Base-by-base conservation (phyloP, 2,329 filamentous ascomycete species). In the Apiospora pterosperma region DNA sequence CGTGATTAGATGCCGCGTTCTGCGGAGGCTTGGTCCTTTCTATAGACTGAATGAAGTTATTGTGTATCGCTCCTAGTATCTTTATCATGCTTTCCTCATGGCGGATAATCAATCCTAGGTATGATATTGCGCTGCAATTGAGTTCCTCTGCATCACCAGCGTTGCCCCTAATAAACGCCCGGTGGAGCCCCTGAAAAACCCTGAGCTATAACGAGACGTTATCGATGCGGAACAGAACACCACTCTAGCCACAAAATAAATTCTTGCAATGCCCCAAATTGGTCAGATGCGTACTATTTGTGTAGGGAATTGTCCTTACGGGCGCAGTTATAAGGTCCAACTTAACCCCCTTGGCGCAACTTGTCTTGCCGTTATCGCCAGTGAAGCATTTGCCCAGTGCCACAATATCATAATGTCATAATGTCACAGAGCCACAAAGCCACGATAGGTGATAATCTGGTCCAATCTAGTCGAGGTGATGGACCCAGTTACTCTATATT, bases 141-240 rank as follows among this genome's bases (percentile, higher is more conserved):
- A 34, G 28, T n/a, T 34, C 48, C n/a, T n/a, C n/a, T n/a, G n/a
- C n/a, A n/a, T n/a, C n/a, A n/a, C n/a, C n/a, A n/a, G n/a, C n/a
- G n/a, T n/a, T n/a, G n/a, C n/a, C 7, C 28, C 14, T 25, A 25
- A n/a, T 10, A 55, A 34, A 28, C 48, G 28, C 28, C 48, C 5
- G 16, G 48, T 34, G 48, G 48, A n/a, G 3, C 48, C 28, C 28
- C 48, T 55, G 48, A 34, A 55, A 55, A 55, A 21, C 16, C 48
- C 16, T 55, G n/a, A 11, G 6, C 14, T 25, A n/a, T 34, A 55
- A 4, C 25, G 19, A 34, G 48, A 55, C 48, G 21, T 34, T 34
- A 6, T n/a, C 28, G 16, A 11, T 19, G 48, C 4, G 7, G 25
- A 31, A 8, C 25, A 8, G 25, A 28, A 12, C 25, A 28, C 6